Evolutionary conservation across 2,329 filamentous ascomycete genomes (phyloP).

Genomic region (Diplodia seriata): DNA sequence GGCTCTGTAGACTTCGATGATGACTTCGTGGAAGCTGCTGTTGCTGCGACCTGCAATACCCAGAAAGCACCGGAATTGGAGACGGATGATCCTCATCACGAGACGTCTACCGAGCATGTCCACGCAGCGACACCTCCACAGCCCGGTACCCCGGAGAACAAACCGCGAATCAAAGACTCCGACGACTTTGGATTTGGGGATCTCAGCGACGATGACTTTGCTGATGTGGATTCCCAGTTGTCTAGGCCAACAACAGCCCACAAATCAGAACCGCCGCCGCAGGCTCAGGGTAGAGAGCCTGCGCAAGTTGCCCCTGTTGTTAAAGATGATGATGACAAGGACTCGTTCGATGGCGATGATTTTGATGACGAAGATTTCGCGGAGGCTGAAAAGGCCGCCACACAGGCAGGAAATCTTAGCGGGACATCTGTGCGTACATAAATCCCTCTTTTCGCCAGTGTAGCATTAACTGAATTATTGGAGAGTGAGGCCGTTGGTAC

Average conservation of each 20-base stretch:
- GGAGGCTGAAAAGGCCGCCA: conserved; percentile 74
- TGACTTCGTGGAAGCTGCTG: conserved; percentile 32
- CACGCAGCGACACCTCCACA: conserved; percentile 4
- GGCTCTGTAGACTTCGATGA: conserved; percentile 38
- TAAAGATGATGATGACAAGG: conserved; percentile 71
- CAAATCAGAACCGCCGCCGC: conserved; percentile 46
- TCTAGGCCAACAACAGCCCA: neutral
- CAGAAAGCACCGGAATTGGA: neutral
- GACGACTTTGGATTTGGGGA: conserved; percentile 47
- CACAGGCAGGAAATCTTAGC: conserved; percentile 65
- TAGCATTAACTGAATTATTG: conserved; percentile 66
- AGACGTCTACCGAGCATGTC: neutral
- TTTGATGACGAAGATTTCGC: conserved; percentile 74
- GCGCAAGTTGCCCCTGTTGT: conserved; percentile 33
- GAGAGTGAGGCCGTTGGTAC: conserved; percentile 71
- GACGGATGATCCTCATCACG: neutral
- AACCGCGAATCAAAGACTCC: neutral
- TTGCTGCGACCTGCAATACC: neutral
- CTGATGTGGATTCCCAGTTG: conserved; percentile 63
- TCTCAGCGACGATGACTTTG: conserved; percentile 60
- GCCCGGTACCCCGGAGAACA: neutral
- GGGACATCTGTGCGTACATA: conserved; percentile 35
- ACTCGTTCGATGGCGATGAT: conserved; percentile 74
- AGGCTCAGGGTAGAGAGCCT: neutral
- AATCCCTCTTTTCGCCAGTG: neutral